These are phyloP conservation scores for Aspergillus steynii DNA, from an alignment of 495 filamentous ascomycete genomes.

Conservation along the genomic window DNA sequence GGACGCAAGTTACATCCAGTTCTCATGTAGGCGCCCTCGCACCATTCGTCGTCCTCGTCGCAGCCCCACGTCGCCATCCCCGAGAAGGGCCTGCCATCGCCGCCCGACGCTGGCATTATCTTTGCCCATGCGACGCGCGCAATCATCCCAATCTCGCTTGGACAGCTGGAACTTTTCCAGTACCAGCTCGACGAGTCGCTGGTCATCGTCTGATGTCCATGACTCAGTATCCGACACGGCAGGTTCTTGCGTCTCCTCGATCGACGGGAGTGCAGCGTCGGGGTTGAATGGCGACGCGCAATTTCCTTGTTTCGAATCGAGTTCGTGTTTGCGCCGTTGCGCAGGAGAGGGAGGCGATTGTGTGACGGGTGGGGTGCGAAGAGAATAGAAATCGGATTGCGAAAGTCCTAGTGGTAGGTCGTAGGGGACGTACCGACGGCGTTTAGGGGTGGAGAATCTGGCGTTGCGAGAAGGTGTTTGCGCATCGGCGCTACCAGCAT, in stretches of 20 bases:
- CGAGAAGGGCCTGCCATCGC: conserved; percentile 67
- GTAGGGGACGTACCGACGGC: conserved; percentile 64
- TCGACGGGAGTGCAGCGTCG: conserved; percentile 42
- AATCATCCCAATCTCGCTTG: conserved; percentile 77
- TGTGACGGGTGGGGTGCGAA: conserved; percentile 47
- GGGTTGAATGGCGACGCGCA: conserved; percentile 24
- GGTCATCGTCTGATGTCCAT: conserved; percentile 71
- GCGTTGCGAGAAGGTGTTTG: conserved; percentile 20
- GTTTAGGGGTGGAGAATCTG: conserved; percentile 66
- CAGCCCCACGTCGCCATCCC: conserved; percentile 58
- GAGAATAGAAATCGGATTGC: conserved; percentile 61
- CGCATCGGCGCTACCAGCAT: conserved; percentile 29
- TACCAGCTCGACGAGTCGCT: conserved; percentile 69
- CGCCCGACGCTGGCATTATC: conserved; percentile 65
- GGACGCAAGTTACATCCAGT: conserved; percentile 16
- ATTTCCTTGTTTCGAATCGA: conserved; percentile 1
- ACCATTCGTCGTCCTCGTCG: conserved; percentile 46
- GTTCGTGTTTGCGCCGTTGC: conserved; percentile 20
- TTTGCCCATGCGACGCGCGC: conserved; percentile 64
- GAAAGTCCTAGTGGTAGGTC: conserved; percentile 67
- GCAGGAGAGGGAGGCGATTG: conserved; percentile 38
- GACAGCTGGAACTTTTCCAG: conserved; percentile 73
- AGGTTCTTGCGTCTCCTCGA: conserved; percentile 34
- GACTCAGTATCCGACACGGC: conserved; percentile 31
- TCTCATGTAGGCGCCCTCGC: conserved; percentile 54